phyloP scores from a whole-genome alignment of 306 rosid genomes.

The Alnus glutinosa region DNA sequence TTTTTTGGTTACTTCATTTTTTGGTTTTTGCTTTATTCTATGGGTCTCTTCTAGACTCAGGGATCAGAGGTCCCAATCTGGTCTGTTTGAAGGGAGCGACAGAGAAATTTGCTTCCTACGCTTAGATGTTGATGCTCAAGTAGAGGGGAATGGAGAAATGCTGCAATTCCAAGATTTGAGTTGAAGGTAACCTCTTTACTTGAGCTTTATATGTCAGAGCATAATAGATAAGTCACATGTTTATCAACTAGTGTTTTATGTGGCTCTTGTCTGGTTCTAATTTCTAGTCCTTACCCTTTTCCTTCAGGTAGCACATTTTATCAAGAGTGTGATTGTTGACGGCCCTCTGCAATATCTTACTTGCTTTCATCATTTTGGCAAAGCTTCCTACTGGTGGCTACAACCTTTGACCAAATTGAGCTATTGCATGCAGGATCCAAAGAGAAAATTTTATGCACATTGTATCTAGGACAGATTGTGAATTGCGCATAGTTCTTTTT shows the following conservation, averaged over 20 bases:
- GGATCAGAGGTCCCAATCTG: background rate
- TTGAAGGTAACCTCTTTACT: conserved; percentile 1
- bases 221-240: background rate
- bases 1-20: background rate
- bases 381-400: background rate
- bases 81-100: background rate
- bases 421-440: conserved; percentile 40
- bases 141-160: background rate
- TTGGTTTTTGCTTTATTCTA: background rate
- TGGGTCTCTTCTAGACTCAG: background rate
- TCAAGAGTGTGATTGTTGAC: background rate
- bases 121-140: background rate
- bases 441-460: conserved; percentile 13
- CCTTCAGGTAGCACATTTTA: background rate
- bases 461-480: background rate
- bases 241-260: background rate
- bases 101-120: background rate
- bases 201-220: background rate
- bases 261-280: background rate
- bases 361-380: background rate
- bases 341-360: background rate
- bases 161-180: background rate
- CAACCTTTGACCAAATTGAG: background rate
- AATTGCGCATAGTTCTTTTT: background rate
- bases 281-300: background rate